These are phyloP conservation scores for Paecilomyces niveus DNA, from an alignment of 2,329 filamentous ascomycete genomes.

Conservation along the genomic window DNA sequence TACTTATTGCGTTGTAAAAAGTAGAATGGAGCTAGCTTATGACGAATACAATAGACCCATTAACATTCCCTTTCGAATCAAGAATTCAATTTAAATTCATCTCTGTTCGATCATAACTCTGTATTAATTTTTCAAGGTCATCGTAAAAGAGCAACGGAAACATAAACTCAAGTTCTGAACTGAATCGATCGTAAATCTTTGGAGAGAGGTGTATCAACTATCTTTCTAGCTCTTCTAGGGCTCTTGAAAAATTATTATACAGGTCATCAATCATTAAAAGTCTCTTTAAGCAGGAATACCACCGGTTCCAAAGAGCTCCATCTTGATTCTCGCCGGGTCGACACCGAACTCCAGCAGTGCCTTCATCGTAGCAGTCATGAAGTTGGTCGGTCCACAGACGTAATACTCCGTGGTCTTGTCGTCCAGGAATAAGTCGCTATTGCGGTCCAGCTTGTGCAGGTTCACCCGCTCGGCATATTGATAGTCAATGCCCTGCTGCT, in stretches of 20 bases:
- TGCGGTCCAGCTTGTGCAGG: constrained; percentile 48
- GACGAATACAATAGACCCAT: too few relatives aligned
- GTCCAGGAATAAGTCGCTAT: constrained; percentile 49
- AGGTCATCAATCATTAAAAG: constrained; percentile 1
- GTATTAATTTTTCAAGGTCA: too few relatives aligned
- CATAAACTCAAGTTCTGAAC: too few relatives aligned
- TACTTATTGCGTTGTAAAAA: too few relatives aligned
- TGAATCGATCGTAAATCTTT: too few relatives aligned
- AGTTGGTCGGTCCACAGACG: constrained; percentile 62
- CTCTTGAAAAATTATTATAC: neutral
- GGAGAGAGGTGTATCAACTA: too few relatives aligned
- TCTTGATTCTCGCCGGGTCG: constrained; percentile 50
- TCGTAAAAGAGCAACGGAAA: too few relatives aligned
- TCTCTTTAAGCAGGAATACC: constrained; percentile 16
- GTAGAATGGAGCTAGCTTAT: too few relatives aligned
- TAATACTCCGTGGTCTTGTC: constrained; percentile 57
- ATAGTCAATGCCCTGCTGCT: constrained; percentile 52
- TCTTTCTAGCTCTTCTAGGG: too few relatives aligned
- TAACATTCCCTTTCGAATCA: too few relatives aligned
- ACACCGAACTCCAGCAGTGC: constrained; percentile 53
- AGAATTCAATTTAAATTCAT: too few relatives aligned
- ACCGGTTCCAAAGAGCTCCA: constrained; percentile 63
- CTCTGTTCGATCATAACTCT: too few relatives aligned
- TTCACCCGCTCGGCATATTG: constrained; percentile 53
- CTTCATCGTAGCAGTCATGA: constrained; percentile 58